Evolutionary conservation across 1,284 basidiomycete genomes (phyloP).

Genomic region (Heterobasidion occidentale): DNA sequence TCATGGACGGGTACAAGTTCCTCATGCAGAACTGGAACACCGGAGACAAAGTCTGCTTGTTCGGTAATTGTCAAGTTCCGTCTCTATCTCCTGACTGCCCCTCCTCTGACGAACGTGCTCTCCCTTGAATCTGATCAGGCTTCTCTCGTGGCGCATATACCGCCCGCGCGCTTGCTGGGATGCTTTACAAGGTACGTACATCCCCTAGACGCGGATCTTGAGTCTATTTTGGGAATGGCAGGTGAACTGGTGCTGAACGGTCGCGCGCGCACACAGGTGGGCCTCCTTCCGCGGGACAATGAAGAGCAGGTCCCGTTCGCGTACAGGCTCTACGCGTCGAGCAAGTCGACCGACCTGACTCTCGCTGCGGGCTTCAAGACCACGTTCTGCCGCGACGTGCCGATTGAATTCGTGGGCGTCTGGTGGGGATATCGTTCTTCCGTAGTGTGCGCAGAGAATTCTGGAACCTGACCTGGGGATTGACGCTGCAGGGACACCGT

Average conservation of each 20-base stretch:
- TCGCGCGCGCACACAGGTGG: constrained; percentile 30
- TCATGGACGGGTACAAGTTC: constrained; percentile 59
- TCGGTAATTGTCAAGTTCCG: constrained; percentile 32
- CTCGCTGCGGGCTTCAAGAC: constrained; percentile 55
- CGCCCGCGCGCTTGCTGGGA: constrained; percentile 65
- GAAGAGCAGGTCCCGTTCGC: constrained; percentile 57
- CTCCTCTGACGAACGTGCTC: neutral
- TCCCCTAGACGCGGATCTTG: neutral
- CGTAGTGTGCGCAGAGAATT: neutral
- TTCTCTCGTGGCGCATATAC: constrained; percentile 76
- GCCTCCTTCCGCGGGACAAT: constrained; percentile 52
- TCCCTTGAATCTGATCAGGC: constrained; percentile 25
- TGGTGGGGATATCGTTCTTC: constrained; percentile 36
- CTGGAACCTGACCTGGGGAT: neutral
- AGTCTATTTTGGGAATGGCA: neutral
- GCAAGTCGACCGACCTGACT: constrained; percentile 23
- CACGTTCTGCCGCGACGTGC: constrained; percentile 52
- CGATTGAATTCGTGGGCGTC: constrained; percentile 57
- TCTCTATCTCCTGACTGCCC: neutral
- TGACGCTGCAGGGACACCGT: constrained; percentile 53
- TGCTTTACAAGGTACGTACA: constrained; percentile 32
- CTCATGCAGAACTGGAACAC: constrained; percentile 49
- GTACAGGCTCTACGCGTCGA: constrained; percentile 52
- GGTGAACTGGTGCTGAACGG: neutral
- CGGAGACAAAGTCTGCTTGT: constrained; percentile 57